A percentile compares a stretch with the other conserved stretches of the same genome.
Evolutionary conservation across 352 stramenopile species (phyloP).

Genomic region (Phytophthora cajani): DNA sequence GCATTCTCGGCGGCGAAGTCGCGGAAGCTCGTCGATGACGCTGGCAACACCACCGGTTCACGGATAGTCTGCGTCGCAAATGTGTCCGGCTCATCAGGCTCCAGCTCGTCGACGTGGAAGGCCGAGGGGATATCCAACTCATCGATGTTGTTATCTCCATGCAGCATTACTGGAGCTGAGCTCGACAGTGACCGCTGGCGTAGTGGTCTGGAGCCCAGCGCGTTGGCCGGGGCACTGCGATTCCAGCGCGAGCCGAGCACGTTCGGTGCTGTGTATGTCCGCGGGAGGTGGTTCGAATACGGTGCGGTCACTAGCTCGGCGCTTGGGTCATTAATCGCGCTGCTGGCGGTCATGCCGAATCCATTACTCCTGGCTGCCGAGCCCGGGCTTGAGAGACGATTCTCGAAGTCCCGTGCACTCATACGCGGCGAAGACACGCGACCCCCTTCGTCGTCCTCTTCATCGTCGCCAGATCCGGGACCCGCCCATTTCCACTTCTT

Average conservation of each 20-base stretch:
- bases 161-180: conserved; percentile 16
- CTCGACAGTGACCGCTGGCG: conserved; percentile 42
- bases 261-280: conserved; percentile 46
- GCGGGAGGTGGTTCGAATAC: conserved; percentile 28
- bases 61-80: conserved; percentile 32
- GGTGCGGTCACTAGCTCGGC: conserved; percentile 46
- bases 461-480: conserved; percentile 42
- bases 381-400: conserved; percentile 29
- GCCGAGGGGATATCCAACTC: conserved; percentile 8
- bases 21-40: conserved; percentile 31
- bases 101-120: conserved; percentile 32
- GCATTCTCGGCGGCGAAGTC: conserved; percentile 38
- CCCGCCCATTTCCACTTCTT: conserved; percentile 85
- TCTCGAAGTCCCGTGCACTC: conserved; percentile 18
- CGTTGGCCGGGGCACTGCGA: conserved; percentile 17
- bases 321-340: conserved; percentile 51
- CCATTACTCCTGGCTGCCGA: conserved; percentile 36
- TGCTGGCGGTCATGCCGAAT: conserved; percentile 42
- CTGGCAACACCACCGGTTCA: conserved; percentile 25
- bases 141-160: conserved; percentile 14
- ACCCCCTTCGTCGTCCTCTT: conserved; percentile 41
- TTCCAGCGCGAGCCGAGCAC: conserved; percentile 41
- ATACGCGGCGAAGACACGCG: conserved; percentile 37
- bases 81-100: conserved; percentile 25
- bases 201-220: conserved; percentile 17